Base-by-base conservation (phyloP, 805 yeast species). In the Priceomyces fermenticarens region DNA sequence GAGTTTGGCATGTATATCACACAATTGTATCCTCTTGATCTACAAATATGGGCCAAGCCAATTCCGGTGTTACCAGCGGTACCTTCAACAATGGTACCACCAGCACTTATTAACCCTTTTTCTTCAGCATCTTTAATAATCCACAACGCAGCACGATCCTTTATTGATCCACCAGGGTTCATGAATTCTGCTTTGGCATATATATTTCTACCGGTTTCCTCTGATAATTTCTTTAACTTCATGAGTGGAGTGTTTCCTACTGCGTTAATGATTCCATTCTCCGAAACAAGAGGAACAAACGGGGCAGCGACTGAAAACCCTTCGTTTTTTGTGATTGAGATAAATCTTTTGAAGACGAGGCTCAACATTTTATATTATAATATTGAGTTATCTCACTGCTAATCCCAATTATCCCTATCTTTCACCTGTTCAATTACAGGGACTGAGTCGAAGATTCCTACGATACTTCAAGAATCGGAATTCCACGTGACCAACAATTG, bases 61-160 rank as follows among this genome's bases (percentile, higher is more conserved):
- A 88, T 88, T 12, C 96, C 97, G n/a, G 97, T 88, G 65, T 88
- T 88, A 26, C 97, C 97, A 3, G 97, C 97, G 10, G 96, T 88
- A 6, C 96, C 96, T 63, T 88, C 97, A 12, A 88, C 90, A 25
- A 88, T 78, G 2, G 96, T 88, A 27, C 93, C 96, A 7, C 95
- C 93, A 3, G 88, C 78, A 43, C 66, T 58, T 42, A 88, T 69
- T 41, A 74, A 63, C 2, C 88, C 88, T 45, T 70, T 70, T 28
- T 61, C 57, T 57, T 88, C 96, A 20, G 96, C 96, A 49, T 88
- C 89, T 50, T 83, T 73, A 38, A 88, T 70, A 48, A 88, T 72
- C 55, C 68, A 87, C 29, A 85, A 68, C 0, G 96, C 96, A 11
- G 97, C 96, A 43, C 97, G 75, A 60, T 88, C 97, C 57, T 88